phyloP scores from a whole-genome alignment of 345 rosid genomes.

The Sonneratia caseolaris region DNA sequence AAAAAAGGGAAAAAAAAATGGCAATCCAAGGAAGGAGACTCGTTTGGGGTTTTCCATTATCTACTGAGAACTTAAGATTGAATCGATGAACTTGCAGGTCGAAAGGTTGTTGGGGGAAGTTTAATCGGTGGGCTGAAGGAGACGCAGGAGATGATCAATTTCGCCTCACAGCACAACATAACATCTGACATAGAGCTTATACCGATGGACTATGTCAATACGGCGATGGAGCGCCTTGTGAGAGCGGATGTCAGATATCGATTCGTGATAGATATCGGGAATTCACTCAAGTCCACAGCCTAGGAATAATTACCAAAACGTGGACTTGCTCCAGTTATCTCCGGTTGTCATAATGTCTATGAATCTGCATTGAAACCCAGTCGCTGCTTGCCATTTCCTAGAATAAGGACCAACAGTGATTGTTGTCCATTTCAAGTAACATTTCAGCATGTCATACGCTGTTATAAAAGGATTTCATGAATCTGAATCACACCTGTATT shows the following conservation, averaged over 20 bases:
- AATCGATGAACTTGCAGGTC: constrained; percentile 7
- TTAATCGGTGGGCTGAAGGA: constrained; percentile 21
- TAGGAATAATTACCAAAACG: not conserved
- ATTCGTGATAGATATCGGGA: constrained; percentile 23
- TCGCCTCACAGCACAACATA: constrained; percentile 14
- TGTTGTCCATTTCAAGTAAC: too few relatives aligned
- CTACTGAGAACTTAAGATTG: not conserved
- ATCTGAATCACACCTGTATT: too few relatives aligned
- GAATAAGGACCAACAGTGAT: too few relatives aligned
- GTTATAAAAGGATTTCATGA: too few relatives aligned
- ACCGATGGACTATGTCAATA: constrained; percentile 19
- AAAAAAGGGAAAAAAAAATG: too few relatives aligned
- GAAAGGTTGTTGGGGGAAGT: constrained; percentile 17
- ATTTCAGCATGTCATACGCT: too few relatives aligned
- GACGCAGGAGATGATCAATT: constrained; percentile 26
- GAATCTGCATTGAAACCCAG: too few relatives aligned
- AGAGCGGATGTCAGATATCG: constrained; percentile 16
- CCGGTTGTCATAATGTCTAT: too few relatives aligned
- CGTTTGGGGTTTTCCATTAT: not conserved
- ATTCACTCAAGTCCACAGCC: constrained; percentile 3
- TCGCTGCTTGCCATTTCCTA: too few relatives aligned
- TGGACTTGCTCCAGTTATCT: not conserved
- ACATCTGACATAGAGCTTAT: constrained; percentile 16
- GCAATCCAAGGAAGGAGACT: not conserved
- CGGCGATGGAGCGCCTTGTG: constrained; percentile 13